Evolutionary conservation across 805 yeast species (phyloP).

Genomic region (Candida manassasensis): DNA sequence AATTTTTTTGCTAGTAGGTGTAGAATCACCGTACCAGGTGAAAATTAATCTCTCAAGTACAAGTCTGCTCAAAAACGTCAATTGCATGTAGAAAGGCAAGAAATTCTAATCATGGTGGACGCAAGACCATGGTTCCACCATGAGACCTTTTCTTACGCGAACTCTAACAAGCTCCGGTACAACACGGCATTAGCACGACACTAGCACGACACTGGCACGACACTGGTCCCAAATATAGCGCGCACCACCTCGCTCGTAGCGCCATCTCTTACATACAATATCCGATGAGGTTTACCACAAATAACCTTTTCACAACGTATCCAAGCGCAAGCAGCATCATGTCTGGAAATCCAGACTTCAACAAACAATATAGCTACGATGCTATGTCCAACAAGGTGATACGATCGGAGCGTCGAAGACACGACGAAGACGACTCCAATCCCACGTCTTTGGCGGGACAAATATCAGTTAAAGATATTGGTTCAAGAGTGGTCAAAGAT

Average conservation of each 20-base stretch:
- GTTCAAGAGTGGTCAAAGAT: constrained; percentile 33
- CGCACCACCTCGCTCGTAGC: neutral
- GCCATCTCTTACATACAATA: neutral
- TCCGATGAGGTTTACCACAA: neutral
- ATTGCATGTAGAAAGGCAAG: no score
- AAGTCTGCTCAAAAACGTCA: no score
- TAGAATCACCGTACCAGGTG: no score
- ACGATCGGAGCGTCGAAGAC: constrained; percentile 29
- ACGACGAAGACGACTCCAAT: constrained; percentile 45
- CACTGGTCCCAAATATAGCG: no score
- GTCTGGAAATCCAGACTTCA: constrained; percentile 7
- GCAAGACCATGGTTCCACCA: no score
- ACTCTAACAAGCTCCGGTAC: no score
- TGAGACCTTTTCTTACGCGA: no score
- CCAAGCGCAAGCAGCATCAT: constrained; percentile 3
- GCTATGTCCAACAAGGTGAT: constrained; percentile 78
- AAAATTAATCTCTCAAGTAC: no score
- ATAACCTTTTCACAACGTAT: neutral
- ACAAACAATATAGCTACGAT: constrained; percentile 49
- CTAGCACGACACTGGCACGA: no score
- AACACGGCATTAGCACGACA: no score
- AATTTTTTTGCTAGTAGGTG: neutral
- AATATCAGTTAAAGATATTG: constrained; percentile 68
- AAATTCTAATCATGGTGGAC: no score
- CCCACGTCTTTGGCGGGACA: constrained; percentile 74